Evolutionary conservation across 1,284 basidiomycete genomes (phyloP).

Genomic region (Cystobasidiaceae sp.): DNA sequence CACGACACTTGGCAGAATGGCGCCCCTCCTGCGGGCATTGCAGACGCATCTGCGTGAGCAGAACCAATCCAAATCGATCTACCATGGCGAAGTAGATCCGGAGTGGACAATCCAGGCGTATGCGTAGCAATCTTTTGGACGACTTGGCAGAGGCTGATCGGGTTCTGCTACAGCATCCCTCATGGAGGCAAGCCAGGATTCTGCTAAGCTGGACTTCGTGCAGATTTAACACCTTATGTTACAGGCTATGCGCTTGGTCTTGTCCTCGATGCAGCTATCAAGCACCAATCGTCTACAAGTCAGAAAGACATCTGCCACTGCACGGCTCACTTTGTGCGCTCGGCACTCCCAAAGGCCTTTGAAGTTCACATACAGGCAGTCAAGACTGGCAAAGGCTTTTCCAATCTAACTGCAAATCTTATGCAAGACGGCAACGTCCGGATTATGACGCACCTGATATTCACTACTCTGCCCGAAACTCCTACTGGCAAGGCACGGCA

Average conservation of each 20-base stretch:
- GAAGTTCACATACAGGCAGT: constrained; percentile 11
- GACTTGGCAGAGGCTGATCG: background rate
- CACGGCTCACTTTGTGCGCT: constrained; percentile 29
- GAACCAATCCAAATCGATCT: constrained; percentile 3
- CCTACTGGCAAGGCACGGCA: constrained; percentile 2
- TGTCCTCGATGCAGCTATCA: constrained; percentile 22
- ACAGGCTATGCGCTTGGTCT: constrained; percentile 27
- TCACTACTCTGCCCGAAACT: constrained; percentile 22
- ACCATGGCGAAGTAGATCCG: constrained; percentile 22
- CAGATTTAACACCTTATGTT: too few species aligned
- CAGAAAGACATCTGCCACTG: constrained; percentile 28
- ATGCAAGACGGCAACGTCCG: constrained; percentile 24
- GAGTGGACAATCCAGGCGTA: constrained; percentile 32
- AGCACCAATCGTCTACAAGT: constrained; percentile 6
- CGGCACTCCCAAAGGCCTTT: constrained; percentile 26
- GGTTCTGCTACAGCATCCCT: constrained; percentile 7
- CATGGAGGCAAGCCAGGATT: constrained; percentile 12
- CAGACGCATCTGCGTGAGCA: background rate
- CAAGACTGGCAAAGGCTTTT: constrained; percentile 24
- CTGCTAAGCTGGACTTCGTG: background rate
- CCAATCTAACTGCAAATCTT: constrained; percentile 18
- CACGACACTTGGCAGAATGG: constrained; percentile 22
- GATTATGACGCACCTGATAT: constrained; percentile 29
- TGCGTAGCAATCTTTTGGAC: background rate
- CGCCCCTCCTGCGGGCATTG: constrained; percentile 18